Evolutionary conservation across 1,139 yeast species (phyloP).

Genomic region (Nakaseomyces delphensis): DNA sequence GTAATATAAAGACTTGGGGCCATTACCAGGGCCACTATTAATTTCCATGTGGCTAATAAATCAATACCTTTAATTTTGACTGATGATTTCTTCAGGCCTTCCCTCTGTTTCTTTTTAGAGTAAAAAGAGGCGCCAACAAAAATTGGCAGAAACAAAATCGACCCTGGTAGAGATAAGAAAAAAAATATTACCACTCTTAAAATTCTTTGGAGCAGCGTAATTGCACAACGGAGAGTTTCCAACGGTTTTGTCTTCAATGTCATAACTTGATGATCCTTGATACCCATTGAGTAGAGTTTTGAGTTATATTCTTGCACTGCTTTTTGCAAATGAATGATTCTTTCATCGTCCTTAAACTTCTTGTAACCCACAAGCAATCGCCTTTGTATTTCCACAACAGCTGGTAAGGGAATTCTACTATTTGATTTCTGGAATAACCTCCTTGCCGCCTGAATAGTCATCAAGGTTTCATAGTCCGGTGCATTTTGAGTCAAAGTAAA

Average conservation of each 20-base stretch:
- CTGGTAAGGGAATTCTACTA: slow-evolving; percentile 48
- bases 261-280: slow-evolving; percentile 67
- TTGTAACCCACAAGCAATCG: slow-evolving; percentile 57
- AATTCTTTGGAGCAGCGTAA: slow-evolving; percentile 31
- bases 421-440: slow-evolving; percentile 50
- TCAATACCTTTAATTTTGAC: slow-evolving; percentile 68
- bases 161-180: slow-evolving; percentile 55
- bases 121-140: slow-evolving; percentile 48
- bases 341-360: slow-evolving; percentile 49
- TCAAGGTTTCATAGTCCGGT: slow-evolving; percentile 64
- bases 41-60: slow-evolving; percentile 71
- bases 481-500: slow-evolving; percentile 67
- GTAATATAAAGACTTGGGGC: slow-evolving; percentile 62
- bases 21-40: slow-evolving; percentile 54
- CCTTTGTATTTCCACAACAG: slow-evolving; percentile 66
- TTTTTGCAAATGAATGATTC: slow-evolving; percentile 43
- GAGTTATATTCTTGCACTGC: slow-evolving; percentile 49
- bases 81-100: slow-evolving; percentile 55
- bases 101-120: slow-evolving; percentile 48
- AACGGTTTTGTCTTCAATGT: slow-evolving; percentile 36
- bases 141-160: slow-evolving; percentile 58
- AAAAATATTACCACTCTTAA: slow-evolving; percentile 28
- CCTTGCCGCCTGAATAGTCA: slow-evolving; percentile 70
- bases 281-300: slow-evolving; percentile 44
- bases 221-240: slow-evolving; percentile 27